Evolutionary conservation across 2,329 filamentous ascomycete genomes (phyloP).

Genomic region (Talaromyces atroroseus): DNA sequence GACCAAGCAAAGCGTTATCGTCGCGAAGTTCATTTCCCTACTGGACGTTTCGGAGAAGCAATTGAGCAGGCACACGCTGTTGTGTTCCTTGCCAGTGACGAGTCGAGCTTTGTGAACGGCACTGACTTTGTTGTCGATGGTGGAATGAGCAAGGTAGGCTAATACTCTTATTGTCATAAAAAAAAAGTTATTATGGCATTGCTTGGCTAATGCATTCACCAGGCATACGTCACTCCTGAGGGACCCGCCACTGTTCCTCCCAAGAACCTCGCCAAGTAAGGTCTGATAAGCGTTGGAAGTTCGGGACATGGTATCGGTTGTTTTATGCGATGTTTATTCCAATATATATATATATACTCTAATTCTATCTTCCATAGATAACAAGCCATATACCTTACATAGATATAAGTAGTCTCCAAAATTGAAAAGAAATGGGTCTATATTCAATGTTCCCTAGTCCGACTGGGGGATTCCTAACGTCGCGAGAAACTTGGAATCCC

Average conservation of each 20-base stretch:
- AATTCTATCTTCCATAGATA: neutral
- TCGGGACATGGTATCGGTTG: neutral
- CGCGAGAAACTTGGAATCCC: conserved; percentile 17
- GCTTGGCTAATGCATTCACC: conserved; percentile 11
- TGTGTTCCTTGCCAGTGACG: conserved; percentile 17
- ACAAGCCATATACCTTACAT: neutral
- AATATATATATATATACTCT: neutral
- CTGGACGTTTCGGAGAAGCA: conserved; percentile 85
- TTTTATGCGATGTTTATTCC: neutral
- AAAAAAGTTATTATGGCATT: neutral
- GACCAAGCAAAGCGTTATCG: conserved; percentile 74
- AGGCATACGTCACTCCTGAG: conserved; percentile 67
- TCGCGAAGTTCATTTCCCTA: conserved; percentile 84
- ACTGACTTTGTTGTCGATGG: conserved; percentile 94
- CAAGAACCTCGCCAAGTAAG: conserved; percentile 39
- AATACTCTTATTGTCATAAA: neutral
- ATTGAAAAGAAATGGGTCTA: neutral
- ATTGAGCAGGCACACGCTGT: conserved; percentile 68
- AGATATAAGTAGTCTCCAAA: neutral
- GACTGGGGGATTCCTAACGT: conserved; percentile 18
- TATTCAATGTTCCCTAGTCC: neutral
- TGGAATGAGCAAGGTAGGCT: conserved; percentile 71
- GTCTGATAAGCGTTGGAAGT: neutral
- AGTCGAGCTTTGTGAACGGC: conserved; percentile 19
- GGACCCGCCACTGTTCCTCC: conserved; percentile 52